Evolutionary conservation across 805 yeast species (phyloP), one percentile per base, ranked within the genome.

Genomic region (Barnettozyma sucrosica): DNA sequence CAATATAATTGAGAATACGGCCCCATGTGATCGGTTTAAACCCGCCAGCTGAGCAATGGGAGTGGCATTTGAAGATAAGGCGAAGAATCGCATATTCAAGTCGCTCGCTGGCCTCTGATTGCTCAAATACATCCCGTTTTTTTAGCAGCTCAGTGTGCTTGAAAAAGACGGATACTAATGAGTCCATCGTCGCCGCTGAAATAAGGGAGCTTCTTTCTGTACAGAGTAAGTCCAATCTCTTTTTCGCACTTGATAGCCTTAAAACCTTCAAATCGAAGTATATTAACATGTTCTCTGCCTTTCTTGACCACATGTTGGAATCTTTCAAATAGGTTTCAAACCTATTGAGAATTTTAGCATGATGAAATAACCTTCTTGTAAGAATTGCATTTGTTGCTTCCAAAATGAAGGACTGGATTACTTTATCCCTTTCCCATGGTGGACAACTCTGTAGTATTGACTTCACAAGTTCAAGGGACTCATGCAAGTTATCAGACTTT

Each of bases 21-120:
- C 47, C 43, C 61, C 62, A 58, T 2, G 59, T 51, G 4, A 41
- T 40, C 4, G 48, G 44, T 3, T 44, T 33, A 10, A 54, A 45
- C 1, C 36, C 32, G 11, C 32, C 45, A 1, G 18, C 13, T 2
- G 40, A 18, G 7, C 49, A 39, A 21, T 49, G 48, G 4, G 33
- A 8, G 7, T 47, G 39, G 36, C 50, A 44, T n/a, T 44, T 21
- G 11, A 49, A 25, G 4, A 48, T 32, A 4, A 51, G 46, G 7
- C 41, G 16, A n/a, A 48, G 24, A 8, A 55, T 38, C n/a, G 50
- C n/a, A 28, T 23, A 19, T 42, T 44, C 28, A 44, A 34, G 28
- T 7, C 44, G 13, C 37, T 18, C 3, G 36, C 19, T 43, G 44
- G 5, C 33, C 45, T 14, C 51, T 14, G 32, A 48, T 14, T 18